Base-by-base conservation (phyloP, 805 yeast genomes). In the Nakazawaea peltata region DNA sequence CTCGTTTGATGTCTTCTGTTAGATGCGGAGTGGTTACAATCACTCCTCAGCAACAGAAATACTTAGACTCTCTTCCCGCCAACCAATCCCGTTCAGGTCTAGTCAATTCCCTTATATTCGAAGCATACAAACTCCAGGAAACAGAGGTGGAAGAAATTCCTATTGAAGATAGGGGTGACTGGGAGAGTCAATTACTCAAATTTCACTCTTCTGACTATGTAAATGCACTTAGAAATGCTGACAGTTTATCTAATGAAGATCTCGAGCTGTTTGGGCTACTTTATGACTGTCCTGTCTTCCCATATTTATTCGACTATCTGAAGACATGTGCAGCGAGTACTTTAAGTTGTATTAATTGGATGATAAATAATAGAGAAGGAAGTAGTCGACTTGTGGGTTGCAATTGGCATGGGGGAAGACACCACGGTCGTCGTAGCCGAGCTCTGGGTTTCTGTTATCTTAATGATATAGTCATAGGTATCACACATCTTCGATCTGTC, bases 341-440 rank as follows among this genome's bases (percentile, higher is more conserved):
- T 2, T 42, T 81, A 9, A 49, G 67, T 9, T 61, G 77, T 8
- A 74, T 73, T 0, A 51, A 55, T 5, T 60, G 57, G 45, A 44
- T 68, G 3, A 33, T 49, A 1, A 33, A 30, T 18, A 24, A 15
- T 10, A 8, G 15, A 8, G 16, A 11, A 13, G 27, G 13, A n/a
- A 25, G 10, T 3, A 18, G 23, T 8, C n/a, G n/a, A n/a, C n/a
- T n/a, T 8, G 54, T 73, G 1, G 77, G 70, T 2, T 62, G 82
- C 30, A 80, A 80, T 48, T 82, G 87, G 87, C 71, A 74, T 46
- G 94, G 94, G 5, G 94, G 92, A 1, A 54, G 88, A 32, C 92
- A 81, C 48, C 92, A 81, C 53, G 76, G 77, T 4, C 60, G 56
- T 30, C 68, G 67, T 43, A 45, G 65, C 0, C 57, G 48, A 23